Evolutionary conservation across 2,329 filamentous ascomycete genomes (phyloP).

Genomic region (Cadophora gregata): DNA sequence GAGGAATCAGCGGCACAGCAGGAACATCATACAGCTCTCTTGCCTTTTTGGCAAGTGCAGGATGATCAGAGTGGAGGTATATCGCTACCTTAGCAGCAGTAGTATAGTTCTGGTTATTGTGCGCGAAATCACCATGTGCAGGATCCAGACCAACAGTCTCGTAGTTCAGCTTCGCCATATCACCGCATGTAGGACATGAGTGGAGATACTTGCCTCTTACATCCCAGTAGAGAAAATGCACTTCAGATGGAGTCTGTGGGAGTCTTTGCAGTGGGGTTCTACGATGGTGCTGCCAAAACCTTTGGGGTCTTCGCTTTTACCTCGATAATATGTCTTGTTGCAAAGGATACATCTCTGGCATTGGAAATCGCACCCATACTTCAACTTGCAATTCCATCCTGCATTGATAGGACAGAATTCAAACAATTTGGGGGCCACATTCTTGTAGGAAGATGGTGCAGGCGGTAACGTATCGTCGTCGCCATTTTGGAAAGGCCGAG

Average conservation of each 20-base stretch:
- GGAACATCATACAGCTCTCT: conserved; percentile 8
- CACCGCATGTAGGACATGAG: conserved; percentile 25
- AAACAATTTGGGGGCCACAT: conserved; percentile 3
- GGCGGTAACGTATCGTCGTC: background rate
- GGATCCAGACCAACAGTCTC: conserved; percentile 23
- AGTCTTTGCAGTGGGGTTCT: conserved; percentile 6
- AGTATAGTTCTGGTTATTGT: conserved; percentile 15
- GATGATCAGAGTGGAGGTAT: background rate
- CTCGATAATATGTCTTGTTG: background rate
- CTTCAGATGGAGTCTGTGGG: conserved; percentile 26
- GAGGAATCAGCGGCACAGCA: background rate
- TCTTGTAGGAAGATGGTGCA: background rate
- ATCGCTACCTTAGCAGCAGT: background rate
- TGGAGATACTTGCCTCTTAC: conserved; percentile 18
- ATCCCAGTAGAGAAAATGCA: conserved; percentile 32
- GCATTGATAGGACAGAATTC: conserved; percentile 1
- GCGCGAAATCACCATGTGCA: background rate
- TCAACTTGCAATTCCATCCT: background rate
- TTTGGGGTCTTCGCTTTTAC: background rate
- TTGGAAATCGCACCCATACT: background rate
- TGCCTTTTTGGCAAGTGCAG: background rate
- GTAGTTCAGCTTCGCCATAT: conserved; percentile 23
- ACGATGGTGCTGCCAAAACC: conserved; percentile 11
- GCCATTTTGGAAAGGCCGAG: background rate
- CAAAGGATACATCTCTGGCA: background rate